phyloP scores from a whole-genome alignment of 495 filamentous ascomycete species.

The Penicillium coffeae region DNA sequence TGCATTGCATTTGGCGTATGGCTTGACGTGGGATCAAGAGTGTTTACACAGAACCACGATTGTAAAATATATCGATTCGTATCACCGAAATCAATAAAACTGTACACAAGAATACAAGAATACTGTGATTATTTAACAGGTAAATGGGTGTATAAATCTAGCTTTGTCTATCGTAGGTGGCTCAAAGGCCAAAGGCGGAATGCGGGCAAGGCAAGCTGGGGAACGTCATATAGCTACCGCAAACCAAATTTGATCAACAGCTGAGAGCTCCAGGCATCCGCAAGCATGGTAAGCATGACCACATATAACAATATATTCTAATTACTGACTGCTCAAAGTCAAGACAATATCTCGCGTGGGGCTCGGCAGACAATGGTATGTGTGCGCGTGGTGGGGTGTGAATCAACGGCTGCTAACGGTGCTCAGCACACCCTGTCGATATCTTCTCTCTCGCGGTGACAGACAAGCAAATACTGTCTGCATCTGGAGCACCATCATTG shows the following conservation, averaged over 20 bases:
- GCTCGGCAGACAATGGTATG: conserved; percentile 83
- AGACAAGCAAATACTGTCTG: conserved; percentile 68
- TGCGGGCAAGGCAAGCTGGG: neutral
- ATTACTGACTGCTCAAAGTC: conserved; percentile 54
- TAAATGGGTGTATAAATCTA: too few relatives aligned
- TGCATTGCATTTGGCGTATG: conserved; percentile 46
- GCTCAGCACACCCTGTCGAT: conserved; percentile 78
- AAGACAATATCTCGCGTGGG: conserved; percentile 92
- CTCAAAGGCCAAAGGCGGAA: conserved; percentile 1
- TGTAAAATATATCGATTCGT: neutral
- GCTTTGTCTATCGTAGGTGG: too few relatives aligned
- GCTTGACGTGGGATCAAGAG: conserved; percentile 21
- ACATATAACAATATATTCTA: neutral
- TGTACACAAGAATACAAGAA: too few relatives aligned
- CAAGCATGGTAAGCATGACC: conserved; percentile 2
- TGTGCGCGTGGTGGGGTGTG: conserved; percentile 8
- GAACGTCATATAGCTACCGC: conserved; percentile 13
- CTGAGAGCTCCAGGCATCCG: neutral
- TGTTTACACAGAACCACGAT: neutral
- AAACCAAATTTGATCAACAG: neutral
- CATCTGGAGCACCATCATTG: conserved; percentile 74
- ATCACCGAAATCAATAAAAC: neutral
- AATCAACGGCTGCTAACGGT: conserved; percentile 19
- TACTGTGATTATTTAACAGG: too few relatives aligned
- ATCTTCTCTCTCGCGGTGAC: conserved; percentile 90